Evolutionary conservation across 306 rosid genomes (phyloP), one percentile per base, ranked within the genome.

Genomic region (Datisca glomerata): DNA sequence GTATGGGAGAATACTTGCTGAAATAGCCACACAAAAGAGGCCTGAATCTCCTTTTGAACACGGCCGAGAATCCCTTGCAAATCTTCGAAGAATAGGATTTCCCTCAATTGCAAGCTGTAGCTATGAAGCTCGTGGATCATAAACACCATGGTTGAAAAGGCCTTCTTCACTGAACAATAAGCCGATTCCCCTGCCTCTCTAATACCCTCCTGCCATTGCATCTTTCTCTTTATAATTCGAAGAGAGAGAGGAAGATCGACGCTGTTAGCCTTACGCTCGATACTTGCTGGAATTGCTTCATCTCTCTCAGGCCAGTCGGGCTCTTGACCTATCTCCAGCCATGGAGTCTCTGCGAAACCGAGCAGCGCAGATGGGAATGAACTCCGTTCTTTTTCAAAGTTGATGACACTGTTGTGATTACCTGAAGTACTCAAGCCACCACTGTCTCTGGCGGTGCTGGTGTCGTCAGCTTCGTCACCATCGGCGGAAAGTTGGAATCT

Each of bases 1-100:
- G 98, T 91, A 12, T 66, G 94, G 15, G 98, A 91, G 46, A 91
- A 85, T 4, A 91, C 81, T 47, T 80, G 98, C 33, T 85, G 96
- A 23, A 91, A 91, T 1, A 91, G 51, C 98, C 98, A 91, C 1
- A 91, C 98, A 14, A 91, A 91, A 0, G 98, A 91, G 7, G 96
- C 92, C 32, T 85, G 93, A 73, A 79, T 78, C 70, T 91, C 98
- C 37, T 51, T 63, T 43, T 91, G 96, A 0, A 91, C 98, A 0
- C 92, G 63, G 12, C 55, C 42, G 7, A 91, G 74, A 54, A 91
- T 61, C 4, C 70, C 89, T 56, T 80, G 92, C 2, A 91, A 68
- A 48, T 91, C 94, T 53, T 80, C 80, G 65, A 48, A 84, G 42
- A 43, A 71, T 1, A 91, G 73, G 28, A 61, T 2, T 54, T 75